phyloP scores from a whole-genome alignment of 371 early-diverging fungal species.

The Mortierella sp. region DNA sequence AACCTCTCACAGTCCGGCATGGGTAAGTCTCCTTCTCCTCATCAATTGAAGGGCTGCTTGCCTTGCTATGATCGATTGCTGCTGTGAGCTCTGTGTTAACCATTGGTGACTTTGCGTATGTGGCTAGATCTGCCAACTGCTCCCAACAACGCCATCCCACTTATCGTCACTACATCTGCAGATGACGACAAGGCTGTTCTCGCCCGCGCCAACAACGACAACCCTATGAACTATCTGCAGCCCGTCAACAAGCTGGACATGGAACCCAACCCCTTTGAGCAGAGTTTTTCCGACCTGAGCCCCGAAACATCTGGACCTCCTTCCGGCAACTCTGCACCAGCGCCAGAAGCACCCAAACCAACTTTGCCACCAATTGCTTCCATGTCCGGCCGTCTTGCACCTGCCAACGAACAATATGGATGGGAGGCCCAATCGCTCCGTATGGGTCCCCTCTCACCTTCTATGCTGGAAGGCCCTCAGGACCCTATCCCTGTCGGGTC shows the following conservation, averaged over 20 bases:
- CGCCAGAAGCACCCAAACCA: constrained; percentile 26
- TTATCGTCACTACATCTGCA: constrained; percentile 35
- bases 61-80: too few relatives aligned
- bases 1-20: constrained; percentile 7
- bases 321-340: constrained; percentile 45
- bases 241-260: constrained; percentile 74
- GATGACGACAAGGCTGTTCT: constrained; percentile 24
- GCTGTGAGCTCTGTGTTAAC: neutral
- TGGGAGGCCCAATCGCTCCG: constrained; percentile 76
- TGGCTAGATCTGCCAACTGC: constrained; percentile 29
- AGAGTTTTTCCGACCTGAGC: constrained; percentile 74
- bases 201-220: constrained; percentile 16
- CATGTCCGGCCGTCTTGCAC: constrained; percentile 56
- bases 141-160: constrained; percentile 20
- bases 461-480: constrained; percentile 78
- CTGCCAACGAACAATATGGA: constrained; percentile 61
- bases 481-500: constrained; percentile 50
- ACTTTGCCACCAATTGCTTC: constrained; percentile 51
- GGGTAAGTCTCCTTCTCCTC: constrained; percentile 16
- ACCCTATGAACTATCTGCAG: constrained; percentile 23
- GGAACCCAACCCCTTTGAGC: constrained; percentile 91
- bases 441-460: constrained; percentile 81
- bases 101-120: constrained; percentile 3
- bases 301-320: constrained; percentile 36
- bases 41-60: neutral